phyloP scores from a whole-genome alignment of 2,329 filamentous ascomycete genomes.

The Ceratocystis eucalypticola region DNA sequence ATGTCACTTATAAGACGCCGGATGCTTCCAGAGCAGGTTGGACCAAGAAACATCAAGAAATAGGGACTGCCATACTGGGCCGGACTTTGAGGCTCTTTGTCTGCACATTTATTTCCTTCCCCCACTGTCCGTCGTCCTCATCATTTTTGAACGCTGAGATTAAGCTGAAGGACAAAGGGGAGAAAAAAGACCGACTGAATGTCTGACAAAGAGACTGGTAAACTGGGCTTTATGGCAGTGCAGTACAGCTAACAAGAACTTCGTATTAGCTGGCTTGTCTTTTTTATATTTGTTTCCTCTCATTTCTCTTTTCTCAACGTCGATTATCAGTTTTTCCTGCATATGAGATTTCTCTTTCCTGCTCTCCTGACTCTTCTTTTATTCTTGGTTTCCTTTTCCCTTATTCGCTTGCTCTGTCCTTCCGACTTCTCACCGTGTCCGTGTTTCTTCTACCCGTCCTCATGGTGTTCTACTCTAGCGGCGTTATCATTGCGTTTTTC shows the following conservation, averaged over 20 bases:
- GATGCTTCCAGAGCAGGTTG: no score
- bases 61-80: no score
- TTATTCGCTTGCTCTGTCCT: background rate
- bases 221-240: background rate
- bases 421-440: background rate
- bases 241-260: background rate
- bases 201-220: background rate
- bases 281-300: background rate
- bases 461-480: conserved; percentile 6
- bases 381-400: background rate
- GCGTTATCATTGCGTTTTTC: background rate
- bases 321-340: background rate
- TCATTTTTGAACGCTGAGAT: background rate
- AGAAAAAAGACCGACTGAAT: background rate
- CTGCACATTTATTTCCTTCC: no score
- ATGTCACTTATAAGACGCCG: no score
- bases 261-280: background rate
- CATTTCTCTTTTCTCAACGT: conserved; percentile 3
- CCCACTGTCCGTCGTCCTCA: no score
- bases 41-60: no score
- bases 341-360: background rate
- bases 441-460: no score
- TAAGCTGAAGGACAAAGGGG: background rate
- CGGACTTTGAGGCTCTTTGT: no score
- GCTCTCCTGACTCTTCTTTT: background rate